A percentile compares a stretch with the other conserved stretches of the same genome.
Conservation (phyloP, 495 filamentous ascomycete species). For the Lasiosphaeris hirsuta region DNA sequence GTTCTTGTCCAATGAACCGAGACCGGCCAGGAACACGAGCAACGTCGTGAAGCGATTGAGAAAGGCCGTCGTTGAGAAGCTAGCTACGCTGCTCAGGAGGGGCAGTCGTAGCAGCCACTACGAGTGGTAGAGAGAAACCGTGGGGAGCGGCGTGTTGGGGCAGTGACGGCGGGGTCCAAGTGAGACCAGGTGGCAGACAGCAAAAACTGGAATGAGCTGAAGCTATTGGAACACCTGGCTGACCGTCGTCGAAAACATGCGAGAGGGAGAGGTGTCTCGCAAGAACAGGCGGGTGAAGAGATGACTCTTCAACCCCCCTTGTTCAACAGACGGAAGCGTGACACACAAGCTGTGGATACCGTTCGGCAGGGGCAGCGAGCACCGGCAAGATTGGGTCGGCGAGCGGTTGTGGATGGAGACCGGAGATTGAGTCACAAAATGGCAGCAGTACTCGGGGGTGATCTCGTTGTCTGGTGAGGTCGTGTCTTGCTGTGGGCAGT, state of each 20-base stretch:
- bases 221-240: conserved; percentile 39
- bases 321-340: conserved; percentile 31
- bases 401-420: conserved; percentile 9
- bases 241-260: conserved; percentile 41
- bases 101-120: too few relatives aligned
- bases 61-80: background rate
- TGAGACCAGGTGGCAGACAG: conserved; percentile 36
- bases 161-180: background rate
- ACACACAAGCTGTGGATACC: conserved; percentile 30
- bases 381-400: conserved; percentile 17
- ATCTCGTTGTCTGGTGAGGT: background rate
- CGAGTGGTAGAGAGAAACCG: background rate
- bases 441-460: too few relatives aligned
- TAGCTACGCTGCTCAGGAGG: too few relatives aligned
- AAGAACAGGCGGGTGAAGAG: conserved; percentile 46
- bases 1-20: conserved; percentile 4
- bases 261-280: conserved; percentile 27
- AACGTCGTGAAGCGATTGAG: background rate
- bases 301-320: conserved; percentile 47
- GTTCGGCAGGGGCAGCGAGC: conserved; percentile 22
- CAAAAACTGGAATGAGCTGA: conserved; percentile 27
- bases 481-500: background rate
- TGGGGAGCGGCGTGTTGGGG: too few relatives aligned
- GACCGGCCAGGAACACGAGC: background rate
- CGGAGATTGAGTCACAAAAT: conserved; percentile 7